A percentile compares a stretch with the other conserved stretches of the same genome.
Evolutionary conservation across 2,329 filamentous ascomycete genomes (phyloP).

Genomic region (Amauroascus verrucosus): DNA sequence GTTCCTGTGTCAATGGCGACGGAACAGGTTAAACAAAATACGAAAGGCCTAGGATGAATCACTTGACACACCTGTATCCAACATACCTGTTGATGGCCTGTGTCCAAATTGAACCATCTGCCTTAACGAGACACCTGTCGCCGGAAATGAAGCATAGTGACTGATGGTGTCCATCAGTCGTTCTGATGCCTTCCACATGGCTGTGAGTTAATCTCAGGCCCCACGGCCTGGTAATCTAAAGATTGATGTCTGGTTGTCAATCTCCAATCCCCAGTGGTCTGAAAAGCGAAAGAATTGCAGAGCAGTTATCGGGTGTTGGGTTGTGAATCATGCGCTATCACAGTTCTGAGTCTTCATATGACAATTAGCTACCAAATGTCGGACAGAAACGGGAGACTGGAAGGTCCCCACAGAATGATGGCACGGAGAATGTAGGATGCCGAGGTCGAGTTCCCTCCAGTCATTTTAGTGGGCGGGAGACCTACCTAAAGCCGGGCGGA

Average conservation of each 20-base stretch:
- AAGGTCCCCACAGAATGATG: background rate
- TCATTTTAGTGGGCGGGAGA: background rate
- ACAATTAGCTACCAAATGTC: conserved; percentile 2
- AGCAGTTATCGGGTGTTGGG: background rate
- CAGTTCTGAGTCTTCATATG: conserved; percentile 8
- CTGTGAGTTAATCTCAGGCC: conserved; percentile 16
- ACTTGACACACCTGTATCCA: conserved; percentile 11
- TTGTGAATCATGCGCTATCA: conserved; percentile 1
- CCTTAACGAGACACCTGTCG: conserved; percentile 86
- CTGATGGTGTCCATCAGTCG: conserved; percentile 93
- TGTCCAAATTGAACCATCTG: conserved; percentile 99
- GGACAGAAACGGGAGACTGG: conserved; percentile 12
- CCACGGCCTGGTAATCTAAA: background rate
- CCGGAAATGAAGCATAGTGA: conserved; percentile 93
- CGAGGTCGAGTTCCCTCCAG: conserved; percentile 4
- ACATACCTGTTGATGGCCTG: conserved; percentile 73
- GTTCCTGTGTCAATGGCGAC: conserved; percentile 52
- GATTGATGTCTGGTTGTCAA: background rate
- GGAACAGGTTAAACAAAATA: background rate
- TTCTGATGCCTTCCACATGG: conserved; percentile 88
- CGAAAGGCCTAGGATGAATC: background rate
- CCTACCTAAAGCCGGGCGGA: conserved; percentile 6
- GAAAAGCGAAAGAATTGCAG: background rate
- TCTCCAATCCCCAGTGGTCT: background rate
- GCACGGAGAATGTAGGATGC: conserved; percentile 5